A percentile compares a stretch with the other conserved stretches of the same genome.
phyloP scores from a whole-genome alignment of 768 basidiomycete species.

The Suillus subluteus region DNA sequence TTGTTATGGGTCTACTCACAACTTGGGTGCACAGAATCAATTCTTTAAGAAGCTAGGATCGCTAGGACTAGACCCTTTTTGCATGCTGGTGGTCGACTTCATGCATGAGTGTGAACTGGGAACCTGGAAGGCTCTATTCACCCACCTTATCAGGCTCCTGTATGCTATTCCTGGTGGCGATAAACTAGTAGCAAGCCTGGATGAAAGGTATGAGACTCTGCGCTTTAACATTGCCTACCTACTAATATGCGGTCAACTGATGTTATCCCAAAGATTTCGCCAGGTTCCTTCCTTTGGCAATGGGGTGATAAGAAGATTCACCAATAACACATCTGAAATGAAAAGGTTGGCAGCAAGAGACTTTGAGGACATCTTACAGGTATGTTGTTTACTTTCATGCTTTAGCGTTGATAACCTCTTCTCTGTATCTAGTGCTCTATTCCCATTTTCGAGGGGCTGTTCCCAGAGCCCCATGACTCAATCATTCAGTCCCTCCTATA shows the following conservation, averaged over 20 bases:
- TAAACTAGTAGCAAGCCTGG: not conserved
- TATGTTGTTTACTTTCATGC: too few relatives aligned
- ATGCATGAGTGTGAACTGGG: not conserved
- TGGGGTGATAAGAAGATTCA: not conserved
- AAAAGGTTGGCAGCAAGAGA: not conserved
- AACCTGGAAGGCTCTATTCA: not conserved
- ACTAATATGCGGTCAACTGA: not conserved
- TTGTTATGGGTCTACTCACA: too few relatives aligned
- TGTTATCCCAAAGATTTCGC: not conserved
- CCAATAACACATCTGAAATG: not conserved
- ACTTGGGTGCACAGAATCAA: not conserved
- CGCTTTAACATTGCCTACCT: too few relatives aligned
- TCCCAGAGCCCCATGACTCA: too few relatives aligned
- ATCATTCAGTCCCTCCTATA: not conserved
- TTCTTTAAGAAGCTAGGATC: not conserved
- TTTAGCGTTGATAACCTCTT: too few relatives aligned
- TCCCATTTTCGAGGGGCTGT: not conserved
- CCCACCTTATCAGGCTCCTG: not conserved
- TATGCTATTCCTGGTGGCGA: not conserved
- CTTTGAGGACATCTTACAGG: not conserved
- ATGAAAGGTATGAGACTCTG: too few relatives aligned
- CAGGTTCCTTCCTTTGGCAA: not conserved
- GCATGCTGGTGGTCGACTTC: not conserved
- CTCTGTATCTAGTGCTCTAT: not conserved
- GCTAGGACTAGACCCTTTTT: not conserved